These are phyloP conservation scores for Claviceps sorghi DNA, from an alignment of 2,329 filamentous ascomycete genomes.

Conservation along the genomic window DNA sequence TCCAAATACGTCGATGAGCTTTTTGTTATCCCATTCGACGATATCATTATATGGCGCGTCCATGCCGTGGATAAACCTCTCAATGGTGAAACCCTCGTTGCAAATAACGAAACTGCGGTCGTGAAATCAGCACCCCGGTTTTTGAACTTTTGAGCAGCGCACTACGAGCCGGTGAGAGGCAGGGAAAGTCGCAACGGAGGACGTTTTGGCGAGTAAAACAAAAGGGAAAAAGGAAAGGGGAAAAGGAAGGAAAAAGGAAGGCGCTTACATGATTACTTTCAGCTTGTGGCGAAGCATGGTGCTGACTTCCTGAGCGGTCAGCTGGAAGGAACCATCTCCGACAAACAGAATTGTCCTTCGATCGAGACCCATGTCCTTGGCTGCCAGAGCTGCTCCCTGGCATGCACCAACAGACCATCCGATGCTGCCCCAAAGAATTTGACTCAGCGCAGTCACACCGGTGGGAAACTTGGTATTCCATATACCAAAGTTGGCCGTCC, in stretches of 20 bases:
- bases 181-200: not conserved
- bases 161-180: not conserved
- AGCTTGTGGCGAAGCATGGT: conserved; percentile 67
- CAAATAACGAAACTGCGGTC: conserved; percentile 58
- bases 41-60: conserved; percentile 72
- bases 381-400: conserved; percentile 57
- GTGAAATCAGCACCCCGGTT: not conserved
- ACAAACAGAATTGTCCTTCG: conserved; percentile 68
- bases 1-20: conserved; percentile 54
- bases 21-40: conserved; percentile 56
- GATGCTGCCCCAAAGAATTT: conserved; percentile 59
- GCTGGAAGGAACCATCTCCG: conserved; percentile 77
- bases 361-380: conserved; percentile 45
- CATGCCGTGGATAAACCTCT: conserved; percentile 77
- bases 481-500: conserved; percentile 77
- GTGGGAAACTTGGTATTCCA: conserved; percentile 70
- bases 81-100: conserved; percentile 82
- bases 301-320: conserved; percentile 70
- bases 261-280: conserved; percentile 56
- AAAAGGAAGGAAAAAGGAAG: too few relatives aligned
- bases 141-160: not conserved
- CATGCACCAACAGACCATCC: conserved; percentile 45
- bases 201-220: not conserved
- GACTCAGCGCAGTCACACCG: conserved; percentile 65
- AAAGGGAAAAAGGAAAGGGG: too few relatives aligned